A percentile compares a stretch with the other conserved stretches of the same genome.
Evolutionary conservation across 163 green algal species (phyloP).

Genomic region (Smithsoniella earleae): DNA sequence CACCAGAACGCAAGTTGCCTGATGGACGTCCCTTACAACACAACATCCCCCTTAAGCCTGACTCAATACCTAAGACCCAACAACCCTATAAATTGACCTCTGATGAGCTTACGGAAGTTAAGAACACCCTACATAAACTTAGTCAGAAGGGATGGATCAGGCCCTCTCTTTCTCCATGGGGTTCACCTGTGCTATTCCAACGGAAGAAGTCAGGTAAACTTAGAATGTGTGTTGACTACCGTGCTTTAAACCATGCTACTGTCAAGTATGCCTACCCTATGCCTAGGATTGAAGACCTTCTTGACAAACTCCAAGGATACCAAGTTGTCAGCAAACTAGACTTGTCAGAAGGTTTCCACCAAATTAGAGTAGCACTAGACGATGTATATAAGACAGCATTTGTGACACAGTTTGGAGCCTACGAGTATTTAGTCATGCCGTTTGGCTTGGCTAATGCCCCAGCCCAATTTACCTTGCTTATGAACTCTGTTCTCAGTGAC

Average conservation of each 20-base stretch:
- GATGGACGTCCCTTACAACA: no score
- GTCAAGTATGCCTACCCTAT: conserved; percentile 5
- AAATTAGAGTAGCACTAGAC: neutral
- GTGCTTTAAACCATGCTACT: neutral
- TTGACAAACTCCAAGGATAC: neutral
- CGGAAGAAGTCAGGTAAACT: neutral
- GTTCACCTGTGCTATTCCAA: neutral
- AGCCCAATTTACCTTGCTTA: no score
- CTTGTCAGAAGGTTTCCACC: neutral
- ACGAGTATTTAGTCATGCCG: no score
- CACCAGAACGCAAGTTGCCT: no score
- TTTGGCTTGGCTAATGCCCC: no score
- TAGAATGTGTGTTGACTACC: conserved; percentile 3
- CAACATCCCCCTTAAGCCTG: no score
- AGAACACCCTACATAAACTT: conserved; percentile 1
- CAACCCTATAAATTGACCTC: no score
- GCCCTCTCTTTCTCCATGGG: neutral
- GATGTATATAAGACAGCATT: no score
- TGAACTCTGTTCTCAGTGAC: no score
- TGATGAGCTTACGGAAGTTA: no score
- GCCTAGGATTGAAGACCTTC: neutral
- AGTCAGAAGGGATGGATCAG: neutral
- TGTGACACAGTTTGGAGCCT: no score
- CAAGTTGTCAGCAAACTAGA: neutral
- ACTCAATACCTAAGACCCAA: no score